Evolutionary conservation across 345 rosid species (phyloP).

Genomic region (Eucalyptus tenuipes): DNA sequence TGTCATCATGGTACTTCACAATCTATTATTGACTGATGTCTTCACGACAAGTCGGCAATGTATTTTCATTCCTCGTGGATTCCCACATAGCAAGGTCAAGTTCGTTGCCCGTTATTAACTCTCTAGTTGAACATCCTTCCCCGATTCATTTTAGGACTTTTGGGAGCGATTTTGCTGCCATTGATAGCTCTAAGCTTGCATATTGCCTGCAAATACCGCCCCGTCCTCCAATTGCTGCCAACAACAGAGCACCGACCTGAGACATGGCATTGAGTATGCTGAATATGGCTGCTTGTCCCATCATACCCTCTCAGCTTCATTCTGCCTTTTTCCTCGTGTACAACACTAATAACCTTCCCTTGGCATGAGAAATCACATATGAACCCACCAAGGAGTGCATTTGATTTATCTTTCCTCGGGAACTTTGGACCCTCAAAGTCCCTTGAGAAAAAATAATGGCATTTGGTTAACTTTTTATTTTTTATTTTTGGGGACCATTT

Average conservation of each 20-base stretch:
- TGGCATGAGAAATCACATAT: fast-evolving
- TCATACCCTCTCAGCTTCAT: not conserved
- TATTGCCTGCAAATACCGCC: not conserved
- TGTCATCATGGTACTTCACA: fast-evolving
- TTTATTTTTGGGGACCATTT: not conserved
- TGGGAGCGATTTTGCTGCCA: not conserved
- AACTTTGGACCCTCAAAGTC: fast-evolving
- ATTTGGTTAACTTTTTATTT: not conserved
- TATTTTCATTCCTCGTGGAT: not conserved
- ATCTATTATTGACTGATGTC: not conserved
- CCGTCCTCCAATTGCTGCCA: too few relatives aligned
- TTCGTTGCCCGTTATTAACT: too few relatives aligned
- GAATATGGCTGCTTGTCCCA: not conserved
- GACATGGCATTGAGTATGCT: not conserved
- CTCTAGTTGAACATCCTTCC: too few relatives aligned
- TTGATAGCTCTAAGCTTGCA: not conserved
- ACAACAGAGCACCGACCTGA: not conserved
- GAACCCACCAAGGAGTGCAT: too few relatives aligned
- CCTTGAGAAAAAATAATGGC: fast-evolving
- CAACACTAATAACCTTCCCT: too few relatives aligned
- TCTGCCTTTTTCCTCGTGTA: not conserved
- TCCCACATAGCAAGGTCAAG: fast-evolving
- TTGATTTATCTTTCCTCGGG: not conserved
- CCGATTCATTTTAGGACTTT: fast-evolving
- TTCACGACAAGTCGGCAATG: not conserved